A percentile compares a stretch with the other conserved stretches of the same genome.
Evolutionary conservation across 2,329 filamentous ascomycete species (phyloP).

Genomic region (Fusarium incarnatum): DNA sequence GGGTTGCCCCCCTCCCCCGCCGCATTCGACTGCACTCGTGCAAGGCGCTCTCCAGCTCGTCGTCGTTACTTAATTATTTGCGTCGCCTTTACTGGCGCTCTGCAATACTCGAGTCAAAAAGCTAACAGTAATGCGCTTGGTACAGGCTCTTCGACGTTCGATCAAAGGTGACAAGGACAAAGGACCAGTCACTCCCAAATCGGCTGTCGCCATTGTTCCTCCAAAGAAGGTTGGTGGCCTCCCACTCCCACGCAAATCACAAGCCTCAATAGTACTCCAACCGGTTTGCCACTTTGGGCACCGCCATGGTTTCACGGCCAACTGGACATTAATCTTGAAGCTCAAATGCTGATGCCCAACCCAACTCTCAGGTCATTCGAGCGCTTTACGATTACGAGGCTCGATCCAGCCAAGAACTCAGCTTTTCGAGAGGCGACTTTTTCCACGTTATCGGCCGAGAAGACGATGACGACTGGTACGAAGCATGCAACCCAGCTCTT

Average conservation of each 20-base stretch:
- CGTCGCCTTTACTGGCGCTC: slow-evolving; percentile 25
- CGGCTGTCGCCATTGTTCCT: slow-evolving; percentile 87
- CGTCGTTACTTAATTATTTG: slow-evolving; percentile 22
- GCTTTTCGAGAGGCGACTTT: slow-evolving; percentile 95
- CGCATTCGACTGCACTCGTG: slow-evolving; percentile 9
- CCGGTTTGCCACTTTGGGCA: slow-evolving; percentile 20
- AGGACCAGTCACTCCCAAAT: slow-evolving; percentile 84
- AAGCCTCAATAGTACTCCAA: slow-evolving; percentile 35
- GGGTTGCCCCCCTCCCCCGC: slow-evolving; percentile 33
- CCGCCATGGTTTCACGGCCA: slow-evolving; percentile 31
- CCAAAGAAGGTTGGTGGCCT: slow-evolving; percentile 83
- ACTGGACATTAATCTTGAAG: slow-evolving; percentile 16
- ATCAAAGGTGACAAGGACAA: slow-evolving; percentile 90
- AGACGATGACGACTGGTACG: slow-evolving; percentile 96
- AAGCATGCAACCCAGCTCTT: slow-evolving; percentile 93
- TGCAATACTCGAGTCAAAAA: slow-evolving; percentile 33
- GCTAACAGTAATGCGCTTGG: slow-evolving; percentile 59
- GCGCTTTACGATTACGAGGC: slow-evolving; percentile 94
- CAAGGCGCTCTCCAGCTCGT: slow-evolving; percentile 4
- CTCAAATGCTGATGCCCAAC: slow-evolving; percentile 36
- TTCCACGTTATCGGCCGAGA: slow-evolving; percentile 98
- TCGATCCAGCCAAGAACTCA: slow-evolving; percentile 80
- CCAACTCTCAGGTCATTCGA: slow-evolving; percentile 81
- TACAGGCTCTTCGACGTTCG: slow-evolving; percentile 83
- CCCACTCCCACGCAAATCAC: slow-evolving; percentile 16